A percentile compares a stretch with the other conserved stretches of the same genome.
phyloP scores from a whole-genome alignment of 768 basidiomycete species.

The Pleurotus djamor region DNA sequence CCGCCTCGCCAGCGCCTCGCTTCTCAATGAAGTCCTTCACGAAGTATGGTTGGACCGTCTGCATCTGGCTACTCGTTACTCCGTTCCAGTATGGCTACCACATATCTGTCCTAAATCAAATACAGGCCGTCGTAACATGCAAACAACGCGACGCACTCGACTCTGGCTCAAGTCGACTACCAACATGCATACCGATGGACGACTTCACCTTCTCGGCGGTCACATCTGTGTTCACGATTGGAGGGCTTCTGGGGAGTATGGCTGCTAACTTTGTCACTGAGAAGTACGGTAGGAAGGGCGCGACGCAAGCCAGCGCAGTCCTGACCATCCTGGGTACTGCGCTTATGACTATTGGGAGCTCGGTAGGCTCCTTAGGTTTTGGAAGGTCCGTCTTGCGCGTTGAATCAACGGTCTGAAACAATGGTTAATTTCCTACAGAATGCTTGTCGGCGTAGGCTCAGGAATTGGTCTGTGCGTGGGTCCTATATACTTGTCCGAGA shows the following conservation, averaged over 20 bases:
- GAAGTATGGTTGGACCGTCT: slow-evolving; percentile 59
- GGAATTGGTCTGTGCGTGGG: slow-evolving; percentile 77
- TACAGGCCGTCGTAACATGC: slow-evolving; percentile 79
- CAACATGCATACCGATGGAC: slow-evolving; percentile 81
- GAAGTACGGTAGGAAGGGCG: slow-evolving; percentile 66
- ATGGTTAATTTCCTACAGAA: slow-evolving; percentile 29
- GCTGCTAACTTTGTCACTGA: slow-evolving; percentile 69
- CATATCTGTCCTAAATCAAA: slow-evolving; percentile 88
- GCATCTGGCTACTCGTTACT: slow-evolving; percentile 63
- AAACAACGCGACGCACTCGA: slow-evolving; percentile 25
- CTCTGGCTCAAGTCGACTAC: slow-evolving; percentile 30
- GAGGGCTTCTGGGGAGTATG: slow-evolving; percentile 80
- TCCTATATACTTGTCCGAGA: slow-evolving; percentile 84
- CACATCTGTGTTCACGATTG: slow-evolving; percentile 84
- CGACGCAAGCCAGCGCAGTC: slow-evolving; percentile 56
- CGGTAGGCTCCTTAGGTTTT: slow-evolving; percentile 50
- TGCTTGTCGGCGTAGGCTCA: slow-evolving; percentile 67
- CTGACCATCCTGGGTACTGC: slow-evolving; percentile 57
- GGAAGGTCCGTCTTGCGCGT: slow-evolving; percentile 53
- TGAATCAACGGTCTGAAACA: background rate
- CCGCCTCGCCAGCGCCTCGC: background rate
- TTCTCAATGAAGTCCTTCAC: slow-evolving; percentile 39
- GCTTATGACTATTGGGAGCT: slow-evolving; percentile 65
- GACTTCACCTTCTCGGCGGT: slow-evolving; percentile 76
- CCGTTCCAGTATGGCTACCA: slow-evolving; percentile 90